These are phyloP conservation scores for Trichocladium uniseriatum DNA, from an alignment of 495 filamentous ascomycete genomes.

Conservation along the genomic window DNA sequence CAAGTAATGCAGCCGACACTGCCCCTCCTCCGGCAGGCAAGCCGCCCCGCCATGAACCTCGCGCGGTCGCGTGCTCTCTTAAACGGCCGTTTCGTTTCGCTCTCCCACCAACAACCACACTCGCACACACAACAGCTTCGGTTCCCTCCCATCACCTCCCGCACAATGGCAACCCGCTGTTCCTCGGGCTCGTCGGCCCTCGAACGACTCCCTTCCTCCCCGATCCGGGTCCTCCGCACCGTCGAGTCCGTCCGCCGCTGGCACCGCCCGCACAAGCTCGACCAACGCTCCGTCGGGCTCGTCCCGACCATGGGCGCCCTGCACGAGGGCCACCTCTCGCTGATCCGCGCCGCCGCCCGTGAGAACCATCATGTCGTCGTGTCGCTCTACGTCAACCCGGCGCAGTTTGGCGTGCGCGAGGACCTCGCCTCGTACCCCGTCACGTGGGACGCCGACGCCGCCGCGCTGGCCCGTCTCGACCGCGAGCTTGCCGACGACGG, in stretches of 20 bases:
- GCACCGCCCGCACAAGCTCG: slow-evolving; percentile 57
- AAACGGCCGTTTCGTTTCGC: not conserved
- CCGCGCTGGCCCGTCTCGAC: slow-evolving; percentile 57
- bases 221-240: slow-evolving; percentile 66
- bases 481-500: slow-evolving; percentile 54
- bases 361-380: slow-evolving; percentile 83
- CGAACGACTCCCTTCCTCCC: slow-evolving; percentile 42
- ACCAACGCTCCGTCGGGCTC: slow-evolving; percentile 67
- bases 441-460: slow-evolving; percentile 74
- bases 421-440: slow-evolving; percentile 81
- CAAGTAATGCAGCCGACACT: slow-evolving; percentile 15
- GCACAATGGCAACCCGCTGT: slow-evolving; percentile 27
- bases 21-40: slow-evolving; percentile 22
- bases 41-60: slow-evolving; percentile 16
- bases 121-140: not conserved
- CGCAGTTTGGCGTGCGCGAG: slow-evolving; percentile 87
- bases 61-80: slow-evolving; percentile 22
- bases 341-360: slow-evolving; percentile 75
- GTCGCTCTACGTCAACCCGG: slow-evolving; percentile 89
- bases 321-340: slow-evolving; percentile 78
- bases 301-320: slow-evolving; percentile 97
- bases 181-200: not conserved
- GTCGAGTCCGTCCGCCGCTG: slow-evolving; percentile 60
- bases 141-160: not conserved
- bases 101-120: not conserved